Evolutionary conservation across 306 rosid species (phyloP).

Genomic region (Senna tora): DNA sequence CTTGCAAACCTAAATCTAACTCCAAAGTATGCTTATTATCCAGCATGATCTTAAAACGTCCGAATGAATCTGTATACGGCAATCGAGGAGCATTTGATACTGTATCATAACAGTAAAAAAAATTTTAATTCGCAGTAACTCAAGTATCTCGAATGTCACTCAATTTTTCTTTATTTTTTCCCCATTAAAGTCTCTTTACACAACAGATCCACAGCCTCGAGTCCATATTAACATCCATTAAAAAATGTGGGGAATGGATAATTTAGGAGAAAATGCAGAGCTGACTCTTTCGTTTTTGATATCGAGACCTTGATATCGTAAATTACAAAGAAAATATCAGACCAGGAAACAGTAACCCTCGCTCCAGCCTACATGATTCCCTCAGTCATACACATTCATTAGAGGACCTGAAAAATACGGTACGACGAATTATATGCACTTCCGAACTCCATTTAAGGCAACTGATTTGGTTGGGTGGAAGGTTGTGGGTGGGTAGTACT

Average conservation of each 20-base stretch:
- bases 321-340: not conserved
- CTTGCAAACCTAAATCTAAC: no score
- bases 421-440: not conserved
- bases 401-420: not conserved
- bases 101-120: no score
- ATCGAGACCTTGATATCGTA: not conserved
- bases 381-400: not conserved
- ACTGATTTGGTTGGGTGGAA: not conserved
- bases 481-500: not conserved
- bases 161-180: no score
- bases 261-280: not conserved
- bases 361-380: not conserved
- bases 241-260: not conserved
- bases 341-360: not conserved
- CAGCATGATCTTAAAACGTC: no score
- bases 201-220: no score
- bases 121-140: no score
- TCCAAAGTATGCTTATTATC: no score
- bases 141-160: no score
- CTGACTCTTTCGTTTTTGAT: not conserved
- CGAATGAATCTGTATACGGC: no score
- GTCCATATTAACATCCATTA: no score
- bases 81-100: no score
- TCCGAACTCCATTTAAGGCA: not conserved
- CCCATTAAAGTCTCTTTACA: no score